phyloP scores from a whole-genome alignment of 2,329 filamentous ascomycete species.

The Botrytis sinoallii region DNA sequence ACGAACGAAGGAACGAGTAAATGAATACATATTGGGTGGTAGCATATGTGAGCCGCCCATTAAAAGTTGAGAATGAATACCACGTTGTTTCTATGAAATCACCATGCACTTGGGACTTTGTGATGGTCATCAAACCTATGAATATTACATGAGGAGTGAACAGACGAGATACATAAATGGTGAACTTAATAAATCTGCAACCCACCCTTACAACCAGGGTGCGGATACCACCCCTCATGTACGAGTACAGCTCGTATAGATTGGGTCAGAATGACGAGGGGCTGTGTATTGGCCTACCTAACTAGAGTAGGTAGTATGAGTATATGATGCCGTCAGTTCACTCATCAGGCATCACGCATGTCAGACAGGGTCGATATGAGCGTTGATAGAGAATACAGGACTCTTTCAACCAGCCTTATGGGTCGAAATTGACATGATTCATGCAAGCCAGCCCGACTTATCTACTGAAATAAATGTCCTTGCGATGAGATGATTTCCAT shows the following conservation, averaged over 20 bases:
- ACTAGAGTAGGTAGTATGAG: neutral
- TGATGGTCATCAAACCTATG: neutral
- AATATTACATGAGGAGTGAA: neutral
- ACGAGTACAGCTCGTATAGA: neutral
- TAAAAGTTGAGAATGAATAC: constrained; percentile 14
- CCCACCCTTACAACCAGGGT: neutral
- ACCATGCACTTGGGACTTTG: neutral
- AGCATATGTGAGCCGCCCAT: constrained; percentile 2
- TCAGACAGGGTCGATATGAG: neutral
- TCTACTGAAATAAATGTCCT: neutral
- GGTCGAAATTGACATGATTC: neutral
- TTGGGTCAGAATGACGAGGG: neutral
- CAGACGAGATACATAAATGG: neutral
- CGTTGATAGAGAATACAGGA: neutral
- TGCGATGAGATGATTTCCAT: neutral
- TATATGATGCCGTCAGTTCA: neutral
- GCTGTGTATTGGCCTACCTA: neutral
- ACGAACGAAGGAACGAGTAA: neutral
- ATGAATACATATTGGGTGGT: constrained; percentile 1
- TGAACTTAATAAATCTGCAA: neutral
- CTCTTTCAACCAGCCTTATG: neutral
- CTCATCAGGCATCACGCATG: neutral
- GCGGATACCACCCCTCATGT: neutral
- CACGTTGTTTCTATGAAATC: neutral
- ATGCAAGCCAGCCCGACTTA: neutral